These are phyloP conservation scores for Nannizziopsis barbatae DNA, from an alignment of 2,329 filamentous ascomycete species.

Conservation along the genomic window DNA sequence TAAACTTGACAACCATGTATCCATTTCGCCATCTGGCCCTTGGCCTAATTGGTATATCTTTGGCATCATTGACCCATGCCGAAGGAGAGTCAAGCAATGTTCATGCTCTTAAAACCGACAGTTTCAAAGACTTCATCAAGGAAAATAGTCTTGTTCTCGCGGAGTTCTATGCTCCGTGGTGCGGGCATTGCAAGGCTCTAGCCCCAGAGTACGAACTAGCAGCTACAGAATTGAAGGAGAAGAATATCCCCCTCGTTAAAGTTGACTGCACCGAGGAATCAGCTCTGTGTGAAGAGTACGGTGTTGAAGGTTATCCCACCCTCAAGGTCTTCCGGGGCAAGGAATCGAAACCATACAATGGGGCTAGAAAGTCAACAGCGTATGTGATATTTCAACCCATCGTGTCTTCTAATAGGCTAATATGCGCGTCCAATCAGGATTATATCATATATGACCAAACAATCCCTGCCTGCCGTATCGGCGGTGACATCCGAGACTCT, in stretches of 20 bases:
- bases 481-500: constrained; percentile 67
- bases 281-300: constrained; percentile 79
- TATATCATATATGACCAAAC: constrained; percentile 92
- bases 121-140: constrained; percentile 76
- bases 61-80: constrained; percentile 27
- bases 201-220: constrained; percentile 46
- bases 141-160: constrained; percentile 80
- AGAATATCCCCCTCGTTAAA: constrained; percentile 40
- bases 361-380: constrained; percentile 75
- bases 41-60: constrained; percentile 25
- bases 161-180: constrained; percentile 97
- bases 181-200: constrained; percentile 96
- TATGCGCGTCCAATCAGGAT: constrained; percentile 35
- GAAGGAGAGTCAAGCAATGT: constrained; percentile 56
- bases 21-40: constrained; percentile 31
- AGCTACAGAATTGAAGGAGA: constrained; percentile 39
- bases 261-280: constrained; percentile 86
- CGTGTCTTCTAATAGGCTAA: background rate
- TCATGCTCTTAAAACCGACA: constrained; percentile 69
- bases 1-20: constrained; percentile 23
- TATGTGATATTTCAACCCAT: constrained; percentile 27
- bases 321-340: constrained; percentile 95
- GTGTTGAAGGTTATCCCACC: constrained; percentile 95
- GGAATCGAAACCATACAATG: constrained; percentile 73
- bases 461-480: constrained; percentile 87